Evolutionary conservation across 1,284 basidiomycete species (phyloP).

Genomic region (Hemileia vastatrix): DNA sequence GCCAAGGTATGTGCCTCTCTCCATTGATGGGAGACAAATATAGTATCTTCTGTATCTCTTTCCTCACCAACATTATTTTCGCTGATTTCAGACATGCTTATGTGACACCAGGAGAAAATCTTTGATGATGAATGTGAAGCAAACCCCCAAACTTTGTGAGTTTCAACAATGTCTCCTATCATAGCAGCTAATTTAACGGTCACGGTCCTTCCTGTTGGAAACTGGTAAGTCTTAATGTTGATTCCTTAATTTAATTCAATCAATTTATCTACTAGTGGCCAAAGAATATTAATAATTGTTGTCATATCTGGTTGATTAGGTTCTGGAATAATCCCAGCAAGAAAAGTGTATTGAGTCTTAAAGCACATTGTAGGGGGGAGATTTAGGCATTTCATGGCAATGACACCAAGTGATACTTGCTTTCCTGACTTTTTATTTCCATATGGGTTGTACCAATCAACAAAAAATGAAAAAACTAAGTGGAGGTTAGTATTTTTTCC

Average conservation of each 20-base stretch:
- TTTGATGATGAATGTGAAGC: not conserved
- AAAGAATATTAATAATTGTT: not conserved
- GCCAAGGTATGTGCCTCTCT: not conserved
- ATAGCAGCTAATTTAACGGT: not conserved
- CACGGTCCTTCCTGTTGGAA: not conserved
- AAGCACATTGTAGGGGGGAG: not conserved
- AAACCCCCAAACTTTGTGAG: not conserved
- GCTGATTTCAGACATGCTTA: too few species aligned
- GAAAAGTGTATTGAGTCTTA: not conserved
- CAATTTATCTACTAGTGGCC: not conserved
- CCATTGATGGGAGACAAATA: too few species aligned
- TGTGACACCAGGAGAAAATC: slow-evolving; percentile 3
- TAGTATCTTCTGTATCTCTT: too few species aligned
- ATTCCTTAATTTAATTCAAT: not conserved
- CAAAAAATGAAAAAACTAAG: not conserved
- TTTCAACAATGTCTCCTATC: not conserved
- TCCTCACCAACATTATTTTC: too few species aligned
- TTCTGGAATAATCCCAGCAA: not conserved
- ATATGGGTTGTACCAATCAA: not conserved
- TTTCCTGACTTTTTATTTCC: not conserved
- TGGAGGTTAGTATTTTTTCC: not conserved
- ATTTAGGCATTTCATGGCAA: not conserved
- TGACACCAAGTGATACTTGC: not conserved
- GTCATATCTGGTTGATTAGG: not conserved
- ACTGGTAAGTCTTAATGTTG: not conserved